Evolutionary conservation across 148 eudicot genomes (phyloP).

Genomic region (Camellia japonica): DNA sequence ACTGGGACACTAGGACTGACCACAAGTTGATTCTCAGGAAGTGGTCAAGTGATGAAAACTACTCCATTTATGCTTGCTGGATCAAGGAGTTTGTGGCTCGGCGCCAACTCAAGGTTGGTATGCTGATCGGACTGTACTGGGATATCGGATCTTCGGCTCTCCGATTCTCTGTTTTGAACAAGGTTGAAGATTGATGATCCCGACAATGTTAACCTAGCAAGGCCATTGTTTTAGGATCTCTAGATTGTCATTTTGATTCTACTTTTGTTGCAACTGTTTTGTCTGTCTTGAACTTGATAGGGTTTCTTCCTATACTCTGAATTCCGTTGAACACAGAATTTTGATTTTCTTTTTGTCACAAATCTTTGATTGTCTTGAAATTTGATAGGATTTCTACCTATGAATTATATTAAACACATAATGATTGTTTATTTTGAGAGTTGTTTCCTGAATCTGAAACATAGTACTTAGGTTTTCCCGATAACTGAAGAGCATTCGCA

Average conservation of each 20-base stretch:
- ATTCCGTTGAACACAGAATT: too few relatives aligned
- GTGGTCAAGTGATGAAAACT: neutral
- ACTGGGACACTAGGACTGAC: neutral
- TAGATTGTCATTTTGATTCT: neutral
- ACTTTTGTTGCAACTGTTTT: too few relatives aligned
- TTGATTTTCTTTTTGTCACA: too few relatives aligned
- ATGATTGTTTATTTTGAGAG: too few relatives aligned
- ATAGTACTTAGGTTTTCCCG: too few relatives aligned
- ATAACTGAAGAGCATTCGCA: too few relatives aligned
- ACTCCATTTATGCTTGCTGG: neutral
- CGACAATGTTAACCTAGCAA: neutral
- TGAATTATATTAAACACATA: too few relatives aligned
- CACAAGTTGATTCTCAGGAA: neutral
- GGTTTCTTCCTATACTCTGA: too few relatives aligned
- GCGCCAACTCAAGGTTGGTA: neutral
- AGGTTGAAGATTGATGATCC: neutral
- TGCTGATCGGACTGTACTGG: neutral
- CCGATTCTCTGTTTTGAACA: neutral
- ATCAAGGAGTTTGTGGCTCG: neutral
- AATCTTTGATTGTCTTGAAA: too few relatives aligned
- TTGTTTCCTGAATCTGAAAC: too few relatives aligned
- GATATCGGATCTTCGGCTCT: neutral
- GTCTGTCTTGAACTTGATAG: too few relatives aligned
- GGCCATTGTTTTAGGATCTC: neutral
- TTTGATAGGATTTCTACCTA: too few relatives aligned